These are phyloP conservation scores for Umbelopsis vinacea DNA, from an alignment of 192 early-diverging fungal genomes.

Conservation along the genomic window DNA sequence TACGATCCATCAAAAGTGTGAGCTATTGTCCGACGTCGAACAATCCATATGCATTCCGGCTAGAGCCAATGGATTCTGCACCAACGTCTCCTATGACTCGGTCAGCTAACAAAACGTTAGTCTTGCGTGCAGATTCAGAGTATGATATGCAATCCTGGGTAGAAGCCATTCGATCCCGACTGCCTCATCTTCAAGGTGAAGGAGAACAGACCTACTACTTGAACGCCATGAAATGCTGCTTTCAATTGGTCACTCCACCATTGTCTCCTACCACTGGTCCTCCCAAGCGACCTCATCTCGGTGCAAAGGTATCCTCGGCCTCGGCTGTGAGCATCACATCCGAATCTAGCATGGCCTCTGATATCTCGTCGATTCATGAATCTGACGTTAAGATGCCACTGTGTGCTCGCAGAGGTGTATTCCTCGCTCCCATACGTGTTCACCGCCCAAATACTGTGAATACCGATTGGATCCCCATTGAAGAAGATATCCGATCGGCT, in stretches of 20 bases:
- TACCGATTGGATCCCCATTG: slow-evolving; percentile 4
- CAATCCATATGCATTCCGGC: background rate
- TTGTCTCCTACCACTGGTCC: slow-evolving; percentile 5
- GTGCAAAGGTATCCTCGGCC: background rate
- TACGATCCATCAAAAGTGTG: slow-evolving; percentile 15
- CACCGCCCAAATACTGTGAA: background rate
- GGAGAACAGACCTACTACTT: slow-evolving; percentile 5
- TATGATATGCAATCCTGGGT: slow-evolving; percentile 16
- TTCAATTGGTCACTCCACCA: slow-evolving; percentile 13
- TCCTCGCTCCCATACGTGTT: background rate
- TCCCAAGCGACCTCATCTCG: background rate
- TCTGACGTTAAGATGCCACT: background rate
- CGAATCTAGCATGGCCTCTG: slow-evolving; percentile 3
- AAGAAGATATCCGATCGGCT: slow-evolving; percentile 3
- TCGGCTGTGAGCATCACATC: slow-evolving; percentile 6
- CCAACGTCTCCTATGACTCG: background rate
- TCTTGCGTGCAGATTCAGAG: slow-evolving; percentile 8
- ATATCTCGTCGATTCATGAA: slow-evolving; percentile 11
- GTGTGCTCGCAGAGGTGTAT: slow-evolving; percentile 7
- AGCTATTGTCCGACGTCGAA: slow-evolving; percentile 2
- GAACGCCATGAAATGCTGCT: slow-evolving; percentile 1
- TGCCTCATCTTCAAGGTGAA: background rate
- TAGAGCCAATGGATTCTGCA: background rate
- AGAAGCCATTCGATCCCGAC: slow-evolving; percentile 14
- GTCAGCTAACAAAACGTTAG: background rate